Evolutionary conservation across 108 stramenopile genomes (phyloP).

Genomic region (Nitzschia palea): DNA sequence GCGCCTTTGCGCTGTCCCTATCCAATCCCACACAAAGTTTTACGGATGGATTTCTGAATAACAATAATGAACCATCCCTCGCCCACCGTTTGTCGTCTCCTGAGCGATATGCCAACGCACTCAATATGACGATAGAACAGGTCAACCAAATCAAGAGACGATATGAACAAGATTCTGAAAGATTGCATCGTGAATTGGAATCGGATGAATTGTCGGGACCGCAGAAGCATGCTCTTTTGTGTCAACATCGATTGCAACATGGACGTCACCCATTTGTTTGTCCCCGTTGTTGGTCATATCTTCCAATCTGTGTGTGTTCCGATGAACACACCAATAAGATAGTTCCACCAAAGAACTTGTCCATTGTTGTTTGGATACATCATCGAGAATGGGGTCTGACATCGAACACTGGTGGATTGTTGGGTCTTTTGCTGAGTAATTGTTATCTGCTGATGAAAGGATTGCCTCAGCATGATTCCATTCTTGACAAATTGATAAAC

Average conservation of each 20-base stretch:
- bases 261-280: conserved; percentile 55
- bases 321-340: neutral
- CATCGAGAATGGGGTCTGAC: conserved; percentile 53
- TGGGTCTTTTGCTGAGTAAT: conserved; percentile 36
- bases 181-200: neutral
- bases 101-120: conserved; percentile 10
- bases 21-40: neutral
- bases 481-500: conserved; percentile 14
- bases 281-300: conserved; percentile 44
- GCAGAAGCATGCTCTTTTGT: conserved; percentile 43
- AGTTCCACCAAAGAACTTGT: conserved; percentile 18
- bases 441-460: conserved; percentile 55
- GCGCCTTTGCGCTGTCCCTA: too few species aligned
- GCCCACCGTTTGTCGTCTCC: conserved; percentile 26
- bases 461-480: conserved; percentile 33
- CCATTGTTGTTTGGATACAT: conserved; percentile 52
- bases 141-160: neutral
- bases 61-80: neutral
- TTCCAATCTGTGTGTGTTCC: conserved; percentile 52
- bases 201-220: neutral
- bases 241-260: conserved; percentile 38
- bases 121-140: conserved; percentile 16
- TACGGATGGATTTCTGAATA: neutral
- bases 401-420: conserved; percentile 48
- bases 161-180: neutral